A percentile compares a stretch with the other conserved stretches of the same genome.
Conservation (phyloP, 2,329 filamentous ascomycete genomes). For the Thermothelomyces thermophilus region DNA sequence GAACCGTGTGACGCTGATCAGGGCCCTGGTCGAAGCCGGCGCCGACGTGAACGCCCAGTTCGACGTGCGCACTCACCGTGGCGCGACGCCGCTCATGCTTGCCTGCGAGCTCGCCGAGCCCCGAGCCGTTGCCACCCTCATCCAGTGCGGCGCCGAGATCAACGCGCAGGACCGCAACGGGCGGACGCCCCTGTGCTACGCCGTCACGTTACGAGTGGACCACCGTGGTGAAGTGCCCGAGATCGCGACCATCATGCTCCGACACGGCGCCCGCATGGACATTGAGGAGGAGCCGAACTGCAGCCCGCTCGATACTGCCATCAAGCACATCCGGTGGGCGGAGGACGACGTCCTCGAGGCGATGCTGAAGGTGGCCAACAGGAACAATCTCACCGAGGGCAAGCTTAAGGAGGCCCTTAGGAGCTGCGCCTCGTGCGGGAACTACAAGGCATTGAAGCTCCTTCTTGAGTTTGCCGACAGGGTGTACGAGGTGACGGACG, state of each 20-base stretch:
- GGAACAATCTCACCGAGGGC: constrained; percentile 11
- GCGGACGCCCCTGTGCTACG: constrained; percentile 19
- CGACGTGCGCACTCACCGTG: constrained; percentile 19
- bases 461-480: constrained; percentile 18
- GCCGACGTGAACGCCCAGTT: constrained; percentile 22
- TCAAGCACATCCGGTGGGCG: constrained; percentile 21
- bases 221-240: constrained; percentile 21
- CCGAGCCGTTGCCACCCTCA: constrained; percentile 17
- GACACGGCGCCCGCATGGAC: constrained; percentile 20
- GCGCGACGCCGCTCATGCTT: constrained; percentile 21
- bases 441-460: constrained; percentile 20
- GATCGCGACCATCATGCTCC: constrained; percentile 17
- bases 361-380: constrained; percentile 18
- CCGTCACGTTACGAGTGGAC: constrained; percentile 16
- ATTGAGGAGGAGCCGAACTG: constrained; percentile 19
- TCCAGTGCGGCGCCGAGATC: constrained; percentile 20
- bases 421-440: constrained; percentile 17
- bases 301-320: constrained; percentile 20
- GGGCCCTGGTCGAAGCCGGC: constrained; percentile 18
- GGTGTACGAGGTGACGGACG: constrained; percentile 15
- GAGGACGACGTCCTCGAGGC: constrained; percentile 21
- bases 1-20: constrained; percentile 21
- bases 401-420: constrained; percentile 18
- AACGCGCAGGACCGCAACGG: constrained; percentile 21
- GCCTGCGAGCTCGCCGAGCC: constrained; percentile 23